Evolutionary conservation across 139 green algal genomes (phyloP), one percentile per base, ranked within the genome.

Genomic region (Coelastrella sp.): DNA sequence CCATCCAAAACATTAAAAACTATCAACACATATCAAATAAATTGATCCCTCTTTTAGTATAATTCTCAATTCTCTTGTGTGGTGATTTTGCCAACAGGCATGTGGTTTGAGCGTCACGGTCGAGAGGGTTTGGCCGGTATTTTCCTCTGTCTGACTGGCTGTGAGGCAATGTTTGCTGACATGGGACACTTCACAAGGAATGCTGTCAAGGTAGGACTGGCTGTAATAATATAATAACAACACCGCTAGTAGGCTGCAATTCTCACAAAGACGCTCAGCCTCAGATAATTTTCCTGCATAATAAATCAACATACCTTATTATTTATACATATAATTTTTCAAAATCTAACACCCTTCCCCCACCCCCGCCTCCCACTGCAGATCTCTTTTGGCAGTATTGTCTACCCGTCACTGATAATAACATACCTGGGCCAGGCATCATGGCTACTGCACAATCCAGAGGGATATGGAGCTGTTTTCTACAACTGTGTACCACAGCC

Each of bases 121-220:
- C n/a, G 73, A 15, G n/a, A 80, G n/a, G 27, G 27, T 27, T 35
- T 80, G 73, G 19, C 73, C 49, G 73, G n/a, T 7, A 80, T 80
- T 15, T 80, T 80, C 73, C 22, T 80, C 20, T 80, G 73, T 22
- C 73, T 80, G 7, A 80, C 73, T 10, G 73, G 73, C 73, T 80
- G 73, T 22, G 73, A 80, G 49, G 73, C 73, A 19, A 80, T 80
- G 73, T 80, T 80, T 80, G 73, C 73, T 7, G 73, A 80, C n/a
- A 80, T 80, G 73, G 73, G 73, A 7, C 73, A 80, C 73, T 80
- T 80, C 22, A 58, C 73, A 56, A 7, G 73, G 20, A 80, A 56
- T 22, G 73, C 73, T 57, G 73, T 80, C 73, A 80, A 80, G 73
- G 73, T 80, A 10, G n/a, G 73, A 19, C n/a, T n/a, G n/a, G n/a